Evolutionary conservation across 2,329 filamentous ascomycete species (phyloP).

Genomic region (Botryotinia globosa): DNA sequence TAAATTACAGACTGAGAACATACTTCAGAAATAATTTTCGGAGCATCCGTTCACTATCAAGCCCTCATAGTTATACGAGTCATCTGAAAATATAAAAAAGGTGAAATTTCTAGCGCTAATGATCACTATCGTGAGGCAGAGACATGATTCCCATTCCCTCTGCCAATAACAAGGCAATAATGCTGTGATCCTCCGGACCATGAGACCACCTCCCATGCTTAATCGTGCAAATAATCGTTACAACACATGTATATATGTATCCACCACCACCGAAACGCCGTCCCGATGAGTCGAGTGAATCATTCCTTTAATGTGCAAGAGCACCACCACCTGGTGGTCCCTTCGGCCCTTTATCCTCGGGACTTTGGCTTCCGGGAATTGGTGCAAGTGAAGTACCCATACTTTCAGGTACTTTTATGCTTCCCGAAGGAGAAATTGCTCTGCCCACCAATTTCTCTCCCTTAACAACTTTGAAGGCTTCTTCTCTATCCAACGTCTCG

Average conservation of each 20-base stretch:
- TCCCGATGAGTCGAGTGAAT: constrained; percentile 26
- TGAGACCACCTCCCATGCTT: neutral
- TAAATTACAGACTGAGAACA: neutral
- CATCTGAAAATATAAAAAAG: neutral
- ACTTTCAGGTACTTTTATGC: constrained; percentile 62
- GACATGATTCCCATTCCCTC: neutral
- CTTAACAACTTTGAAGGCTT: constrained; percentile 85
- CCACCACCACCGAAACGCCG: constrained; percentile 23
- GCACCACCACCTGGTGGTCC: constrained; percentile 32
- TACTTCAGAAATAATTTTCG: neutral
- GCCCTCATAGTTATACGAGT: neutral
- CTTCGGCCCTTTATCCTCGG: constrained; percentile 26
- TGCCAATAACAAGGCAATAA: constrained; percentile 15
- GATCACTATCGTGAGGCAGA: constrained; percentile 18
- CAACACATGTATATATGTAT: constrained; percentile 14
- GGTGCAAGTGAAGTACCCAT: constrained; percentile 31
- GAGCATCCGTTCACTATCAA: neutral
- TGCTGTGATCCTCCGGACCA: constrained; percentile 8
- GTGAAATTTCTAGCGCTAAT: constrained; percentile 16
- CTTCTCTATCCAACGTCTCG: constrained; percentile 83
- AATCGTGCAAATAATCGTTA: constrained; percentile 9
- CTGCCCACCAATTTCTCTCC: constrained; percentile 78
- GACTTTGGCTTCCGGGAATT: constrained; percentile 29
- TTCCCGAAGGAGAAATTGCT: constrained; percentile 56
- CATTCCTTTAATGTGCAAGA: constrained; percentile 26